Evolutionary conservation across 2,329 filamentous ascomycete genomes (phyloP), one percentile per base, ranked within the genome.

Genomic region (Emergomyces pasteurianus): DNA sequence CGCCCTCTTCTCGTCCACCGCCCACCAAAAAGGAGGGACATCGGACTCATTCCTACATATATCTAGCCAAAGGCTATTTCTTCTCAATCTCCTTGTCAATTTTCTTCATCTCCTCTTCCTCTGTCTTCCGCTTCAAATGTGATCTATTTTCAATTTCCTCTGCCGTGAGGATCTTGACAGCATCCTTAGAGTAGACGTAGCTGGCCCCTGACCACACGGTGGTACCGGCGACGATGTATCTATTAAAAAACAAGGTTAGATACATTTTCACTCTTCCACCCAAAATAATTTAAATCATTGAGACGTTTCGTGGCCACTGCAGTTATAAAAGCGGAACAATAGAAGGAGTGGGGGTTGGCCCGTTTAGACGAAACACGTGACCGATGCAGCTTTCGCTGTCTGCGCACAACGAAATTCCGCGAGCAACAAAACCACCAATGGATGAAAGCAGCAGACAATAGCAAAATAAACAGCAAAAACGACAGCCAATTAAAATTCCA

Each of bases 181-280:
- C 92, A 68, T 95, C 88, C 72, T 94, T 96, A 66, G 85, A 89
- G 72, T 87, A 95, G 7, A 95, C 81, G 72, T 99, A 99, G 73
- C 92, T 96, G 16, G 92, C 80, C 8, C 94, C 94, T 64, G 91
- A 96, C 89, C 92, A 97, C 6, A 95, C 75, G 0, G 94, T 99
- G 3, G 94, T 99, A 0, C 81, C 83, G 0, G 91, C 92, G 2
- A 99, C 92, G 16, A 95, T 75, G 67, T 89, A 92, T 70, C 89
- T 92, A 66, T 28, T 47, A 3, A 18, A 31, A 31, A 31, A 31
- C n/a, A 10, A n/a, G 8, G 18, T n/a, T n/a, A n/a, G n/a, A n/a
- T n/a, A n/a, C n/a, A 5, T 3, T 31, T n/a, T 34, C 34, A n/a
- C n/a, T 9, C 18, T 43, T 43, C n/a, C 18, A 21, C 9, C 42